Evolutionary conservation across 2,329 filamentous ascomycete genomes (phyloP), one percentile per base, ranked within the genome.

Genomic region (Colletotrichum aenigma): DNA sequence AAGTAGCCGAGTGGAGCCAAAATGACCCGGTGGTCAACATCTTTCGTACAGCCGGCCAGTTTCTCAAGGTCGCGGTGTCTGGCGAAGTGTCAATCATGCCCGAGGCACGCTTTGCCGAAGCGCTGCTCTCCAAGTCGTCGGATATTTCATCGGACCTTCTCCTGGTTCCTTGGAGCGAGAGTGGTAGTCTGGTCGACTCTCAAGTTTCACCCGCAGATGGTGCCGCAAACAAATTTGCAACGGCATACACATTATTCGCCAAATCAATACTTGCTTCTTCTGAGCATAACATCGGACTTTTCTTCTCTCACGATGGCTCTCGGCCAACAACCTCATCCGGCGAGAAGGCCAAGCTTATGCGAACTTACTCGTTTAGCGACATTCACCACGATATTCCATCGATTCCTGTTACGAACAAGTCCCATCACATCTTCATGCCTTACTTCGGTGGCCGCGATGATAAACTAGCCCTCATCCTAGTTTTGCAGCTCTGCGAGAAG

Each of bases 361-460:
- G 92, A 74, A 85, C 87, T 7, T 81, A 92, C 64, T 94, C 93
- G 43, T 84, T 94, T 64, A 88, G 89, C 76, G 92, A 91, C 78
- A 71, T 84, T 76, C 85, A 89, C 36, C 86, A 87, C n/a, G 91
- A 94, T 69, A 76, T 77, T 48, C 71, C 75, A 10, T 85, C 90
- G 24, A 86, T 89, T 1, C 91, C 93, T 1, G 88, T 93, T 7
- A 87, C 88, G 7, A 91, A 95, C 80, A 93, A 92, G 76, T 92
- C 91, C 43, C 95, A 98, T 81, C 95, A 96, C 82, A 90, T 98
- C 78, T 96, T 98, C 82, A 88, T 98, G 70, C 94, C 96, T 0
- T 98, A 95, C 85, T 93, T 98, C 75, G 96, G 96, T 21, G 95
- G 95, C 10, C 86, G 88, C 2, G 97, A 99, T 81, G 96, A 98